Conservation (phyloP, 768 basidiomycete species). For the Antrodiella citrinella region DNA sequence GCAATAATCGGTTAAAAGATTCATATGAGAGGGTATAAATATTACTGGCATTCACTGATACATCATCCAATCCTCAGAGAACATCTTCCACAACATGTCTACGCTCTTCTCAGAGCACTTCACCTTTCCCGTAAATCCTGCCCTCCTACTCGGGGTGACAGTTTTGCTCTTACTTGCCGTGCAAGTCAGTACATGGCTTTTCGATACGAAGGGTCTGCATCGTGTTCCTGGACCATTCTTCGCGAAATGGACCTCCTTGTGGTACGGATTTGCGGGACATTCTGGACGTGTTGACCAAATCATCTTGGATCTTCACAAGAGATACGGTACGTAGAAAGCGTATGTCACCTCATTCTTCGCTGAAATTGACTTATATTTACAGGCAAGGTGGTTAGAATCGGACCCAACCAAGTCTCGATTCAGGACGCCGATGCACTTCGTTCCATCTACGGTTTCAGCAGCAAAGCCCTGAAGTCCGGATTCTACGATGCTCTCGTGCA, state of each 20-base stretch:
- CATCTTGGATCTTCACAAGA: conserved; percentile 32
- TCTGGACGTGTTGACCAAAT: conserved; percentile 26
- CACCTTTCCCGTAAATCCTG: too few species aligned
- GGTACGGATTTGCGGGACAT: conserved; percentile 30
- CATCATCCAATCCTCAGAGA: too few species aligned
- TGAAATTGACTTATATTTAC: not conserved
- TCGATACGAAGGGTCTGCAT: conserved; percentile 22
- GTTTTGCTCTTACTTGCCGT: too few species aligned
- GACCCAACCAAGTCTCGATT: conserved; percentile 35
- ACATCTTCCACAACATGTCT: too few species aligned
- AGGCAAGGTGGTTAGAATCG: conserved; percentile 30
- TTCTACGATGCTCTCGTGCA: conserved; percentile 28
- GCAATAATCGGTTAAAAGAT: too few species aligned
- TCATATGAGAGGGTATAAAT: too few species aligned
- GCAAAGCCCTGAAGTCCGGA: conserved; percentile 32
- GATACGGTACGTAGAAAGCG: conserved; percentile 36
- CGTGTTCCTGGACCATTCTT: conserved; percentile 28
- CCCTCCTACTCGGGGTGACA: too few species aligned
- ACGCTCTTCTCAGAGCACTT: too few species aligned
- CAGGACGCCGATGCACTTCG: conserved; percentile 33
- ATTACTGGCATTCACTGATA: too few species aligned
- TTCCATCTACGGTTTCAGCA: conserved; percentile 34
- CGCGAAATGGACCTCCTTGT: conserved; percentile 29
- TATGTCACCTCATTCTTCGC: not conserved
- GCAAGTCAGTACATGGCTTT: too few species aligned